These are phyloP conservation scores for Aethionema arabicum DNA, from an alignment of 345 rosid genomes.

Conservation along the genomic window DNA sequence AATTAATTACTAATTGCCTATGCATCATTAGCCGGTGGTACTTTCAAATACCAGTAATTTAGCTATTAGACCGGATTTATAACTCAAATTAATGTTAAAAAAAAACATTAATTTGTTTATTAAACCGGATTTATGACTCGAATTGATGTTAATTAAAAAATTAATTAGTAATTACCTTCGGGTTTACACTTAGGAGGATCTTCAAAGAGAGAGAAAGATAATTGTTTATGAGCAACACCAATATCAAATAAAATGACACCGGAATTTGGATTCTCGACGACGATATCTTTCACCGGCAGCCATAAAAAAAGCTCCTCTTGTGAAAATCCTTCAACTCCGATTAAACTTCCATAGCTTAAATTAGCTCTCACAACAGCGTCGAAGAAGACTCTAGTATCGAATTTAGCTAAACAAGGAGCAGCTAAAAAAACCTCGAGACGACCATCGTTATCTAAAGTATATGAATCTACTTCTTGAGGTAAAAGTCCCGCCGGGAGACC, in stretches of 20 bases:
- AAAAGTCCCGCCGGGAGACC: constrained; percentile 85
- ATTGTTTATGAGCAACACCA: constrained; percentile 80
- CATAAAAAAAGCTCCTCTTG: constrained; percentile 88
- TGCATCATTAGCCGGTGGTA: too few species aligned
- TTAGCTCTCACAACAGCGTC: constrained; percentile 76
- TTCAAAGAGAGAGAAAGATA: constrained; percentile 83
- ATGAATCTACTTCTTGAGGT: constrained; percentile 77
- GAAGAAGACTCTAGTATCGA: constrained; percentile 62
- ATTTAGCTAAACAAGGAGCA: constrained; percentile 72
- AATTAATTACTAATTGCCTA: too few species aligned
- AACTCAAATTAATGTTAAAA: too few species aligned
- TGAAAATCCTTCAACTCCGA: constrained; percentile 68
- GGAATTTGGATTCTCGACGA: constrained; percentile 68
- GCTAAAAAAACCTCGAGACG: constrained; percentile 68
- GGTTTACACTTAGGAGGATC: constrained; percentile 75
- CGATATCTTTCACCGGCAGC: constrained; percentile 81
- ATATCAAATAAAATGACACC: constrained; percentile 90
- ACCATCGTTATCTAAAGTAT: constrained; percentile 55
- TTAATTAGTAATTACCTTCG: too few species aligned
- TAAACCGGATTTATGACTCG: too few species aligned
- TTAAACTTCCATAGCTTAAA: constrained; percentile 70
- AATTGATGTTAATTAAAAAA: too few species aligned
- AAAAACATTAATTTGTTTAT: too few species aligned
- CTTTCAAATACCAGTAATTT: too few species aligned
- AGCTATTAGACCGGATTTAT: too few species aligned